Evolutionary conservation across 108 stramenopile genomes (phyloP), one percentile per base, ranked within the genome.

Genomic region (Nannochloropsis salina): DNA sequence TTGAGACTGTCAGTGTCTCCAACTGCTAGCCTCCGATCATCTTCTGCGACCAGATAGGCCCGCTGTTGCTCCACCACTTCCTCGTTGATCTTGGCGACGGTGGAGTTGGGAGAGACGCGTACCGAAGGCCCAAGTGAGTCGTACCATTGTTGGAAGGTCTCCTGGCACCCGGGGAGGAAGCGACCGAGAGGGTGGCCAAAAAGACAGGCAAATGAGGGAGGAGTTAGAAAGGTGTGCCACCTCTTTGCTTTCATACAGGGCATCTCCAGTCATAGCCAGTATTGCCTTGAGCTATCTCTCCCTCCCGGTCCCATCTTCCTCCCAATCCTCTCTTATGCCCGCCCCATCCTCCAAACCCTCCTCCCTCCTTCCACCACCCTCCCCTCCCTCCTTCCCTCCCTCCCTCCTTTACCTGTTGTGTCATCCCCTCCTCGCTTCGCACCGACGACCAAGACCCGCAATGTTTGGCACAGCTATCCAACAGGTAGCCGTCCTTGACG

Each of bases 391-490:
- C 61, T 8, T 51, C 47, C 47, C 47, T 51, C 15, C 47, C 47
- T 51, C 61, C 8, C n/a, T n/a, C 5, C 3, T 4, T 74, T 74
- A 74, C 61, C 61, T 74, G 61, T 5, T 74, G 61, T 5, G 61
- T 74, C n/a, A 74, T 74, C 20, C 61, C 61, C n/a, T 74, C 61
- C 61, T 74, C 61, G 61, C 61, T 74, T n/a, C n/a, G 61, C 61
- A 74, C 61, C 61, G 15, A n/a, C n/a, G 20, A 15, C 61, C 61
- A 74, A 2, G 61, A 74, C 3, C 61, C 4, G n/a, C 61, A 74
- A n/a, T 74, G 61, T 4, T n/a, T 15, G 2, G 61, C n/a, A 4
- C 61, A 74, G 61, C 61, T 74, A n/a, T 74, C 61, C 4, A 74
- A n/a, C 2, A 74, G 61, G 61, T 74, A 74, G 61, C 61, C 61